A percentile compares a stretch with the other conserved stretches of the same genome.
phyloP scores from a whole-genome alignment of 1,284 basidiomycete genomes.

The Ceratobasidium sp. region DNA sequence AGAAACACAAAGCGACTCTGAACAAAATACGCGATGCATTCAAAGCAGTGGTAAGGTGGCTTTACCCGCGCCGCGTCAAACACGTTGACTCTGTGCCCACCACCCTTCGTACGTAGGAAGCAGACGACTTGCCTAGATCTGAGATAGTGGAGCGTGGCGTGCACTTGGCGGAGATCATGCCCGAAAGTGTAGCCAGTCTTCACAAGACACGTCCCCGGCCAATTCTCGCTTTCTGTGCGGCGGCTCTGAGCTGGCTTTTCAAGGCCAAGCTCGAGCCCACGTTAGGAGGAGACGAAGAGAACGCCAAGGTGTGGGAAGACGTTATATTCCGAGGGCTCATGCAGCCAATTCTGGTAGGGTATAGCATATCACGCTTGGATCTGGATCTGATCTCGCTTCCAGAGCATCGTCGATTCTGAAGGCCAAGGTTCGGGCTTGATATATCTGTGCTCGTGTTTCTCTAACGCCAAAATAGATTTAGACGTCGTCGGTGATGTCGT shows the following conservation, averaged over 20 bases:
- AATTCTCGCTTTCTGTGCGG: conserved; percentile 23
- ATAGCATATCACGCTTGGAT: not conserved
- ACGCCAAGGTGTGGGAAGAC: conserved; percentile 17
- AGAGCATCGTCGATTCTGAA: conserved; percentile 22
- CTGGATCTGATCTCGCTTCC: not conserved
- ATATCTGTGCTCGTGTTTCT: not conserved
- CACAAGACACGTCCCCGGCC: conserved; percentile 21
- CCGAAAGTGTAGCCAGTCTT: conserved; percentile 5
- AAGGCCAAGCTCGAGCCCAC: conserved; percentile 23
- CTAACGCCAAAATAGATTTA: not conserved
- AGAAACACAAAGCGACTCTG: conserved; percentile 6
- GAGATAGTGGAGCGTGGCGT: conserved; percentile 16
- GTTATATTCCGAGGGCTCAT: conserved; percentile 24
- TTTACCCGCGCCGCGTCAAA: not conserved
- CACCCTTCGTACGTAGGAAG: conserved; percentile 22
- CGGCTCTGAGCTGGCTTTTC: conserved; percentile 12
- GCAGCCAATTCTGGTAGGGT: conserved; percentile 33
- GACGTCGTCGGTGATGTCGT: not conserved
- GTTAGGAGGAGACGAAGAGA: not conserved
- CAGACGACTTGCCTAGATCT: conserved; percentile 9
- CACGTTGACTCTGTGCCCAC: not conserved
- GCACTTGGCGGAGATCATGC: conserved; percentile 12
- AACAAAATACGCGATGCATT: conserved; percentile 24
- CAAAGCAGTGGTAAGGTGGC: conserved; percentile 7
- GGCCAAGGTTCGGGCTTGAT: conserved; percentile 1